phyloP scores from a whole-genome alignment of 441 rosid species.

The Adansonia rubrostipa region DNA sequence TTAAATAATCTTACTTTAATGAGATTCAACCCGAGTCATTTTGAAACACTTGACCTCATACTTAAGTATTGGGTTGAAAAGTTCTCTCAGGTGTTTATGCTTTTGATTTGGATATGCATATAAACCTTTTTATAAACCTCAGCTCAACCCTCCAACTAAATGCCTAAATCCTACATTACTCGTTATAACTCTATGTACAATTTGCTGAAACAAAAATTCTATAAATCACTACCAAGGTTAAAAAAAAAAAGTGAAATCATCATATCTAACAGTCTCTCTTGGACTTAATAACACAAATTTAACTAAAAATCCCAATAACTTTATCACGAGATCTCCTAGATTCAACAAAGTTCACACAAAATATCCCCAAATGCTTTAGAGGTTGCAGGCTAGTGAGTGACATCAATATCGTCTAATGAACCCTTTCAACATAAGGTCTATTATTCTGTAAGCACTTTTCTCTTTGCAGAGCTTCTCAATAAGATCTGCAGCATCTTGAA shows the following conservation, averaged over 20 bases:
- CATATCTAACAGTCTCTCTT: background rate
- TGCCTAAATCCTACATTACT: too few species aligned
- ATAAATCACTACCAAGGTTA: background rate
- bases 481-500: slow-evolving; percentile 81
- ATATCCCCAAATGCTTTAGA: slow-evolving; percentile 12
- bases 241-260: background rate
- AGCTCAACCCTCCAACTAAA: too few species aligned
- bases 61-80: too few species aligned
- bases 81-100: too few species aligned
- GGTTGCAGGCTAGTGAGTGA: slow-evolving; percentile 20
- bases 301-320: background rate
- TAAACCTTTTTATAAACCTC: too few species aligned
- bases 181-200: too few species aligned
- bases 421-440: background rate
- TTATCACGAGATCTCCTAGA: background rate
- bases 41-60: too few species aligned
- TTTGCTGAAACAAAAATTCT: background rate
- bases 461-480: slow-evolving; percentile 52
- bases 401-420: background rate
- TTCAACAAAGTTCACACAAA: slow-evolving; percentile 28
- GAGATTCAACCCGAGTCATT: too few species aligned
- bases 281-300: background rate
- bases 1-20: too few species aligned
- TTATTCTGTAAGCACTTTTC: slow-evolving; percentile 36
- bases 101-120: too few species aligned